Percentiles rank a stretch among this genome's conserved stretches.
These are phyloP conservation scores for Litchi chinensis DNA, from an alignment of 345 rosid species.

Conservation along the genomic window DNA sequence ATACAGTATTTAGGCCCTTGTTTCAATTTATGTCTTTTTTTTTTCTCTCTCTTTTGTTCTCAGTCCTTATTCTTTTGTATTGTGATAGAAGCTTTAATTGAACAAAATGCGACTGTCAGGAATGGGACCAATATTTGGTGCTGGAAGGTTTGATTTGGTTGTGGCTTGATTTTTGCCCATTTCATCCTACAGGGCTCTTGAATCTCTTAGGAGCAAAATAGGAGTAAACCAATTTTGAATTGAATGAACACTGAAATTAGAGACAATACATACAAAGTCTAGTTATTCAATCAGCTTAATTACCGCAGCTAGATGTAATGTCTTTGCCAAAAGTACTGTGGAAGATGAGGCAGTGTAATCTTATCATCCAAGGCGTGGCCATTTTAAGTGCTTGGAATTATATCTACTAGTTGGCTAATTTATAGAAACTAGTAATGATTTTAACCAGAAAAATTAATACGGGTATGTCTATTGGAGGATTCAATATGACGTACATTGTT, in stretches of 20 bases:
- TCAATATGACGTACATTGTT: background rate
- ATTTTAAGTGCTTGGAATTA: background rate
- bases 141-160: background rate
- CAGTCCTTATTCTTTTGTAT: background rate
- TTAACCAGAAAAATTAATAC: background rate
- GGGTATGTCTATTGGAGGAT: background rate
- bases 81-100: background rate
- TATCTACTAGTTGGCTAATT: background rate
- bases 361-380: background rate
- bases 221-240: slow-evolving; percentile 7
- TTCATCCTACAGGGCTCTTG: background rate
- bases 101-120: slow-evolving; percentile 8
- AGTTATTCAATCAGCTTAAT: background rate
- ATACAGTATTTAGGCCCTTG: slow-evolving; percentile 9
- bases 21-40: background rate
- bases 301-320: background rate
- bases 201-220: background rate
- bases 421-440: background rate
- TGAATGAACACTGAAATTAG: slow-evolving; percentile 4
- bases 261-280: background rate
- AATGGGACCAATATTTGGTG: background rate
- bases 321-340: background rate
- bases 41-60: background rate
- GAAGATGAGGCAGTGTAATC: background rate
- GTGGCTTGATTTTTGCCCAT: too few relatives aligned